phyloP scores from a whole-genome alignment of 352 stramenopile genomes.

The Sclerospora graminicola region DNA sequence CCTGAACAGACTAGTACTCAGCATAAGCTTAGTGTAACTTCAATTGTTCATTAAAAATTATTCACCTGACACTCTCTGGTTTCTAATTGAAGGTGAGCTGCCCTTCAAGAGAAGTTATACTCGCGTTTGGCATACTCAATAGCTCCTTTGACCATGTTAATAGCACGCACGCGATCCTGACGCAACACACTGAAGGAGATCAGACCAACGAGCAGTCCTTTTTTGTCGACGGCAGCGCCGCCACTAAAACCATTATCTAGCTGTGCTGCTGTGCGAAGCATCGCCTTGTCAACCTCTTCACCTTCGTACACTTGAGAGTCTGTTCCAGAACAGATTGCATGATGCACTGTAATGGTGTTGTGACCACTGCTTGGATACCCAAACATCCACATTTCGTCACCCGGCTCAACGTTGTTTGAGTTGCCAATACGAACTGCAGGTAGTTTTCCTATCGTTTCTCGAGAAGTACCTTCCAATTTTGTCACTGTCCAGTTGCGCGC shows the following conservation, averaged over 20 bases:
- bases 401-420: constrained; percentile 82
- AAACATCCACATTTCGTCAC: constrained; percentile 88
- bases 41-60: no score
- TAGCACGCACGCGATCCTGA: constrained; percentile 78
- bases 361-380: constrained; percentile 81
- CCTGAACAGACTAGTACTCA: no score
- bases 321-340: constrained; percentile 83
- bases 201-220: constrained; percentile 71
- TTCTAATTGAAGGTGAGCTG: constrained; percentile 1
- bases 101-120: constrained; percentile 48
- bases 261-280: constrained; percentile 75
- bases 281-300: constrained; percentile 79
- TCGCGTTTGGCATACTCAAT: constrained; percentile 77
- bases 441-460: constrained; percentile 59
- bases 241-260: constrained; percentile 83
- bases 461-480: constrained; percentile 65
- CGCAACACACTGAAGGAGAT: constrained; percentile 83
- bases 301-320: constrained; percentile 81
- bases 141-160: constrained; percentile 85
- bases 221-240: constrained; percentile 76
- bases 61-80: constrained; percentile 14
- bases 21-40: no score
- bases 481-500: constrained; percentile 75
- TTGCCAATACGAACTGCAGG: constrained; percentile 75
- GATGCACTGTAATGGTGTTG: constrained; percentile 85